phyloP scores from a whole-genome alignment of 1,284 basidiomycete genomes.

The Vanrija sp. region DNA sequence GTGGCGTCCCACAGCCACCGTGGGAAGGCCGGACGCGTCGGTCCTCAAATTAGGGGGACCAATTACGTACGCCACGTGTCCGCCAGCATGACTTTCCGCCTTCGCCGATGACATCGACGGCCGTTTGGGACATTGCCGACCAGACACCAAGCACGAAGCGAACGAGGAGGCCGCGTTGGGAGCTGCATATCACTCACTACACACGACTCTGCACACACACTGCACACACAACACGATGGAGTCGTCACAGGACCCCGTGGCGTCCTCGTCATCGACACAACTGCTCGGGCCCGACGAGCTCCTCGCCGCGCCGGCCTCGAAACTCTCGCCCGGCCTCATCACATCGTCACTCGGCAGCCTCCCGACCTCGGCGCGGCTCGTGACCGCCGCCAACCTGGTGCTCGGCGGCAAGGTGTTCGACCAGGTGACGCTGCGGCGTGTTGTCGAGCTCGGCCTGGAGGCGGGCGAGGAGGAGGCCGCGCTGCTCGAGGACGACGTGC shows the following conservation, averaged over 20 bases:
- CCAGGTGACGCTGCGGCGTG: conserved; percentile 25
- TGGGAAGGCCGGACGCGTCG: no score
- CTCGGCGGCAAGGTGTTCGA: conserved; percentile 12
- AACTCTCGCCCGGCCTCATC: conserved; percentile 3
- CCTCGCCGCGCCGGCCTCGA: conserved; percentile 1
- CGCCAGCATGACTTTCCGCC: no score
- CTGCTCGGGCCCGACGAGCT: conserved; percentile 5
- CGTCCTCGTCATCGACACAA: conserved; percentile 6
- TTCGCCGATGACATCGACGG: no score
- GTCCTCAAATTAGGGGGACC: no score
- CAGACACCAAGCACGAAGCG: no score
- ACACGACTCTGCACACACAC: no score
- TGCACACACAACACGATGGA: no score
- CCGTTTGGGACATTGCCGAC: no score
- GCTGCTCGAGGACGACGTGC: conserved; percentile 16
- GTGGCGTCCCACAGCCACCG: no score
- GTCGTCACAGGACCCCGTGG: conserved; percentile 1
- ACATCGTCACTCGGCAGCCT: conserved; percentile 4
- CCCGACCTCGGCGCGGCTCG: conserved; percentile 2
- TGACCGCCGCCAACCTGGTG: conserved; percentile 18
- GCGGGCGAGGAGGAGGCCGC: conserved; percentile 9
- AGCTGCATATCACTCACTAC: no score
- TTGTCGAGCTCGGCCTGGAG: conserved; percentile 29
- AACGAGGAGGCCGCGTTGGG: no score
- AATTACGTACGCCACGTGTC: no score